phyloP scores from a whole-genome alignment of 2,329 filamentous ascomycete species.

The Metarhizium guizhouense region DNA sequence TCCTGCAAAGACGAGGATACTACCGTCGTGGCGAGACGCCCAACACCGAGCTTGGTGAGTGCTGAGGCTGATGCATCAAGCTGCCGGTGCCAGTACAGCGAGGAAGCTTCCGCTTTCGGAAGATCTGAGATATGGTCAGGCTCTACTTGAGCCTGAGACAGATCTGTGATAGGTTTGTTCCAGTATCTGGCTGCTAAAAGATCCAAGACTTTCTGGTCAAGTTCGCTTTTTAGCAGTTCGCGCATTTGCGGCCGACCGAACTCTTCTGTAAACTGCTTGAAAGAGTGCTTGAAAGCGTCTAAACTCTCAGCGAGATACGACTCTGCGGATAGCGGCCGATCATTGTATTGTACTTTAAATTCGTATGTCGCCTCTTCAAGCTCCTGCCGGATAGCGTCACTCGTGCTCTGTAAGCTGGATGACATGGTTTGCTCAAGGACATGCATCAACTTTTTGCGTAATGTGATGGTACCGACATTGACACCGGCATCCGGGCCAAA shows the following conservation, averaged over 20 bases:
- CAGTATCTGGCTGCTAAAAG: conserved; percentile 89
- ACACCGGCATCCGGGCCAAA: conserved; percentile 68
- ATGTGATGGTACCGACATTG: conserved; percentile 71
- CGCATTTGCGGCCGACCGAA: conserved; percentile 88
- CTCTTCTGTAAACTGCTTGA: conserved; percentile 83
- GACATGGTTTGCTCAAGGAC: conserved; percentile 97
- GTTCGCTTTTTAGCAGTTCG: conserved; percentile 78
- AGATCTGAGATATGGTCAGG: conserved; percentile 67
- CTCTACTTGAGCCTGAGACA: conserved; percentile 58
- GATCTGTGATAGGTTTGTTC: conserved; percentile 88
- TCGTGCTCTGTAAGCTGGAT: conserved; percentile 77
- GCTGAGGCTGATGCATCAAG: conserved; percentile 86
- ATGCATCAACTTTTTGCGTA: conserved; percentile 94
- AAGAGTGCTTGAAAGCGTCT: conserved; percentile 94
- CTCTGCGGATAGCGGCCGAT: conserved; percentile 86
- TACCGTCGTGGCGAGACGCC: conserved; percentile 83
- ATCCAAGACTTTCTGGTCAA: conserved; percentile 92
- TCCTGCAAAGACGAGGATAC: conserved; percentile 81
- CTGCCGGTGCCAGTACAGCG: conserved; percentile 87
- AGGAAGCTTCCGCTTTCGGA: conserved; percentile 76
- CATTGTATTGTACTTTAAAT: conserved; percentile 99
- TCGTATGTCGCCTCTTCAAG: conserved; percentile 96
- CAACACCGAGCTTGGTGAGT: conserved; percentile 89
- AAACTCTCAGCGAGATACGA: conserved; percentile 93
- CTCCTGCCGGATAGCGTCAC: conserved; percentile 88